Evolutionary conservation across 1,284 basidiomycete genomes (phyloP), one percentile per base, ranked within the genome.

Genomic region (Cystobasidium sp.): DNA sequence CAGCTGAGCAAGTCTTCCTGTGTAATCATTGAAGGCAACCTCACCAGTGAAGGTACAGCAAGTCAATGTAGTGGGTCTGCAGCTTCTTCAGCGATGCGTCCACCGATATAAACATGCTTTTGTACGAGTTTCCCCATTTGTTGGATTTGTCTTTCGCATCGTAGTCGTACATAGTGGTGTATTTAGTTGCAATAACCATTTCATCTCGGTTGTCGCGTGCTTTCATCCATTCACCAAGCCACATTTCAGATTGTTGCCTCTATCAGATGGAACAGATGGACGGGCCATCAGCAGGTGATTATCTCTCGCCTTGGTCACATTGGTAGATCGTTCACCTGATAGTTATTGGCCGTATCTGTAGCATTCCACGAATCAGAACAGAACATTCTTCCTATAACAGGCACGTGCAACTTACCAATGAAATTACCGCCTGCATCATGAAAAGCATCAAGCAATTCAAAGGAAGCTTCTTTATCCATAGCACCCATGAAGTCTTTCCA

Each of bases 161-260:
- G 6, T 74, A 65, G 12, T 47, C 20, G 37, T 76, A 75, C 71
- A 66, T 77, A 8, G 88, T 12, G 86, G 88, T 1, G 87, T 86
- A 58, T 88, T 86, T 86, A 51, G 85, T 86, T 1, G 85, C 83
- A 62, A 86, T 80, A 6, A 86, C 81, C 37, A 86, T 81, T 71
- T 88, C 86, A 76, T 89, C 86, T 8, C 88, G 84, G 49, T 85
- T 87, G 0, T 83, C 84, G 6, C 85, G 82, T 12, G 78, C 61
- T 70, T 87, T 85, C 52, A 84, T 85, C 88, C 88, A 89, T 79
- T 87, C 87, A 0, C 88, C 88, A 47, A 88, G 85, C 73, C 87
- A 85, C 51, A 80, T 79, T 76, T 89, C 88, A 3, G 84, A 86
- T 1, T 83, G 80, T 59, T 85, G 87, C 9, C 43, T 59, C 56